Evolutionary conservation across 345 rosid species (phyloP).

Genomic region (Gynandropsis gynandra): DNA sequence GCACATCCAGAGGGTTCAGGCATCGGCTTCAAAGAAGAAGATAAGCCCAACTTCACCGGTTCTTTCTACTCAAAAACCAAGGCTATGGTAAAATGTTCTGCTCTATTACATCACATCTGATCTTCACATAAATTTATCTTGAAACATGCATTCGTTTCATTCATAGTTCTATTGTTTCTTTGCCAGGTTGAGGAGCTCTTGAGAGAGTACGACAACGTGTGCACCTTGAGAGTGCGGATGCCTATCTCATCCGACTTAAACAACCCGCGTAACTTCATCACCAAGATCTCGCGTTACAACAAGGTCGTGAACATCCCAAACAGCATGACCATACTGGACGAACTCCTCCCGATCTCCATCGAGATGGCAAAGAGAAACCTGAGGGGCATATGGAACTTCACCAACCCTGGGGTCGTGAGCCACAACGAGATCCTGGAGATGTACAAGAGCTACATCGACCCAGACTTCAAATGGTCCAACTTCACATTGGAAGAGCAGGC

Average conservation of each 20-base stretch:
- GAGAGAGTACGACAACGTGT: slow-evolving; percentile 42
- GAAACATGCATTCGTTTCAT: too few species aligned
- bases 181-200: slow-evolving; percentile 52
- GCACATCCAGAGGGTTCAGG: slow-evolving; percentile 47
- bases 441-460: slow-evolving; percentile 41
- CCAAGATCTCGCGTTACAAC: slow-evolving; percentile 40
- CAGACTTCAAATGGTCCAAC: slow-evolving; percentile 40
- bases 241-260: slow-evolving; percentile 52
- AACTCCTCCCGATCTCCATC: slow-evolving; percentile 48
- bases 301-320: slow-evolving; percentile 55
- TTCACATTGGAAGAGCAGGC: slow-evolving; percentile 50
- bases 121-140: too few species aligned
- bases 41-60: slow-evolving; percentile 40
- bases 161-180: too few species aligned
- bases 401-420: slow-evolving; percentile 54
- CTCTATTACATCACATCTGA: background rate
- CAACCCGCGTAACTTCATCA: slow-evolving; percentile 49
- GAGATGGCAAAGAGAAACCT: slow-evolving; percentile 55
- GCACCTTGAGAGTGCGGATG: slow-evolving; percentile 52
- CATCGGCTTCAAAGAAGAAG: slow-evolving; percentile 50
- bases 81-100: slow-evolving; percentile 40
- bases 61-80: slow-evolving; percentile 59
- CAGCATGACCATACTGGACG: slow-evolving; percentile 60
- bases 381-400: slow-evolving; percentile 56
- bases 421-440: slow-evolving; percentile 53